Evolutionary conservation across 805 yeast species (phyloP).

Genomic region (Teunomyces funiuensis): DNA sequence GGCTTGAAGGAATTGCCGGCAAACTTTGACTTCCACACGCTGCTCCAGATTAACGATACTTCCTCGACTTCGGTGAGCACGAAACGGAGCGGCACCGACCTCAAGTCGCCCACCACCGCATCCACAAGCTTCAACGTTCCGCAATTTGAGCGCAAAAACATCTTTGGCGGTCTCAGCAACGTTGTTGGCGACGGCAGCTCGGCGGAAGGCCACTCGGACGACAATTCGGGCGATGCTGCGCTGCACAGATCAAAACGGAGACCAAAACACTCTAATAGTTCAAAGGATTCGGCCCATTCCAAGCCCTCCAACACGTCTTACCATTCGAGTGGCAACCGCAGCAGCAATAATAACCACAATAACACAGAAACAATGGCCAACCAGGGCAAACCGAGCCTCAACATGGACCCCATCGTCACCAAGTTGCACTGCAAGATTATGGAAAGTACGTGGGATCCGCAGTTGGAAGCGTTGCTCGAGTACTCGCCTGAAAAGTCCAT

Average conservation of each 20-base stretch:
- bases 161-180: slow-evolving; percentile 53
- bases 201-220: neutral
- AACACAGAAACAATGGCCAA: slow-evolving; percentile 5
- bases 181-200: slow-evolving; percentile 21
- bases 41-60: slow-evolving; percentile 35
- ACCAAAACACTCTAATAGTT: neutral
- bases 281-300: no score
- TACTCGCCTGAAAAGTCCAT: slow-evolving; percentile 68
- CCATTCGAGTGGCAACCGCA: neutral
- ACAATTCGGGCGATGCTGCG: neutral
- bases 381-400: neutral
- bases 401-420: slow-evolving; percentile 50
- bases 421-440: slow-evolving; percentile 53
- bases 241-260: neutral
- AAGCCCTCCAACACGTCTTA: slow-evolving; percentile 1
- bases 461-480: slow-evolving; percentile 46
- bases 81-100: neutral
- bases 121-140: slow-evolving; percentile 32
- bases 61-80: neutral
- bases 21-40: slow-evolving; percentile 42
- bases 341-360: neutral
- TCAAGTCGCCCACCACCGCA: neutral
- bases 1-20: slow-evolving; percentile 45
- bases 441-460: slow-evolving; percentile 62
- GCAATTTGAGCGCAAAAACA: slow-evolving; percentile 40